Evolutionary conservation across 2,329 filamentous ascomycete genomes (phyloP), one percentile per base, ranked within the genome.

Genomic region (Zymoseptoria crescenta): DNA sequence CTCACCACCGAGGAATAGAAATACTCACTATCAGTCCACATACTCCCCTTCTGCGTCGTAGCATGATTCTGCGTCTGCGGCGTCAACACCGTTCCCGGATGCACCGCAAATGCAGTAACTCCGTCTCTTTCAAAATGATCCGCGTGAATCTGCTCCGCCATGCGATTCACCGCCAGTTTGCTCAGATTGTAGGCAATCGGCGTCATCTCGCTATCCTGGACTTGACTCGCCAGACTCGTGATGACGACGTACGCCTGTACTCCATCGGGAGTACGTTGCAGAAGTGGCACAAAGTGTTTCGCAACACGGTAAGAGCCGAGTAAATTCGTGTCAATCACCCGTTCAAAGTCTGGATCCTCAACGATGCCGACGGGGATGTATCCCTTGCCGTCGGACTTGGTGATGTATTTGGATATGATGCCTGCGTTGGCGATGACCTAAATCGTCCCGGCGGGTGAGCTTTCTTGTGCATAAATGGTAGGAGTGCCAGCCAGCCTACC

Each of bases 31-130:
- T 59, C 51, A 8, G 54, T 55, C 59, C 59, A 61, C 4, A 59
- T 29, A 8, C 56, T 29, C 3, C 59, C 59, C 24, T 56, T 13
- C 29, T 61, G 59, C 16, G 59, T 61, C 54, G 52, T 54, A 48
- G 58, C 56, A 56, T 61, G 59, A 16, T 50, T 21, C 45, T 59
- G 54, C 6, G 59, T 61, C 55, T 56, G 56, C 24, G 54, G 30
- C 28, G 59, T 64, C 49, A 59, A 19, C 3, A 62, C 62, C 5
- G 58, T 60, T 13, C 62, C 62, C 1, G 62, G 62, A 57, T 64
- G 62, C 21, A 62, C 29, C 16, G 62, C 62, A 51, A 59, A 60
- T 7, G 60, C 60, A 10, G 52, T 52, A 2, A 64, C 51, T 0
- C 60, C 60, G 8, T 60, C 58, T 16, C 53, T 54, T 19, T 56